Percentiles rank a stretch among this genome's conserved stretches.
phyloP scores from a whole-genome alignment of 345 rosid species.

The Eucalyptus melliodora region DNA sequence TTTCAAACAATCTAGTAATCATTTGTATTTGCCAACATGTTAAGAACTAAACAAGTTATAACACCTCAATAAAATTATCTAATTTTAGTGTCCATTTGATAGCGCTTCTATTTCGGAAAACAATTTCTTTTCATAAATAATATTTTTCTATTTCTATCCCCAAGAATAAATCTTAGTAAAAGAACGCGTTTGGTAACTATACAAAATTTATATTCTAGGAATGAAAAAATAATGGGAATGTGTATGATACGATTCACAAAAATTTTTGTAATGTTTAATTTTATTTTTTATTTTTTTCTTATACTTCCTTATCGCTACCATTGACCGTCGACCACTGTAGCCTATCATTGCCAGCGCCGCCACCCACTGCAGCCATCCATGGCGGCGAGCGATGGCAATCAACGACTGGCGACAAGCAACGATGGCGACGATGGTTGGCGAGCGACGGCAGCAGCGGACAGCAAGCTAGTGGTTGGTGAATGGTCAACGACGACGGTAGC shows the following conservation, averaged over 20 bases:
- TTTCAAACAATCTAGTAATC: not conserved
- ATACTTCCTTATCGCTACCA: accelerated
- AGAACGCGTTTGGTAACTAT: accelerated
- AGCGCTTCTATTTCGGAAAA: no score
- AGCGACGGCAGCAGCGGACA: accelerated
- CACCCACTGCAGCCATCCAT: accelerated
- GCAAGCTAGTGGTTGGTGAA: accelerated
- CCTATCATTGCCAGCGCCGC: accelerated
- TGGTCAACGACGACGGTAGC: accelerated
- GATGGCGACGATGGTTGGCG: accelerated
- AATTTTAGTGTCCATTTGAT: no score
- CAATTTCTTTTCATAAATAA: no score
- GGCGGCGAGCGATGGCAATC: accelerated
- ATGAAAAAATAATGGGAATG: no score
- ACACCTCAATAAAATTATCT: not conserved
- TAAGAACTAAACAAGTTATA: not conserved
- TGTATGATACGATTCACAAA: accelerated
- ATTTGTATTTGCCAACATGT: not conserved
- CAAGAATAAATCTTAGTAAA: no score
- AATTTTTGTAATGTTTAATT: no score
- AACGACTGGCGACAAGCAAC: no score
- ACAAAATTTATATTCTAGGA: no score
- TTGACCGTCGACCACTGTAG: no score
- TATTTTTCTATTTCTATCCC: no score
- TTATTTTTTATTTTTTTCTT: no score